Evolutionary conservation across 1,284 basidiomycete species (phyloP).

Genomic region (Austroboletus olivaceoglutinosus): DNA sequence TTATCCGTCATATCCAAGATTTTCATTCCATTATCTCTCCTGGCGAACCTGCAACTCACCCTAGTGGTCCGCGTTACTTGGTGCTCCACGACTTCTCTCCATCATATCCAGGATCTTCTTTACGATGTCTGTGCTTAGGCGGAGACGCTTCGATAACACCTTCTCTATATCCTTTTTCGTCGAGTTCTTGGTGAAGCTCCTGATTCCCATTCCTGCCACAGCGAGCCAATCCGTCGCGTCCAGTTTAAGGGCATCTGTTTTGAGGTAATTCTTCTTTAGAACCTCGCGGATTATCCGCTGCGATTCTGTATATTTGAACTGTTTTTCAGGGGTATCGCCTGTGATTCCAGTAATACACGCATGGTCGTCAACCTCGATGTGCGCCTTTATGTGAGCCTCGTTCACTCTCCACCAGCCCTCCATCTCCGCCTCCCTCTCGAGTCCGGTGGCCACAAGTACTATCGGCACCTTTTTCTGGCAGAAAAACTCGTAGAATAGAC

Average conservation of each 20-base stretch:
- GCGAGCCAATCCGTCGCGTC: neutral
- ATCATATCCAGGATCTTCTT: neutral
- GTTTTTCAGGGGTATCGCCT: neutral
- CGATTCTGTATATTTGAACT: slow-evolving; percentile 1
- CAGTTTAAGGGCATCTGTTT: neutral
- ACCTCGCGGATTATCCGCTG: slow-evolving; percentile 1
- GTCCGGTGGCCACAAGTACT: slow-evolving; percentile 1
- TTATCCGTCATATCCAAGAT: no score
- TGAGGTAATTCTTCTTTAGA: neutral
- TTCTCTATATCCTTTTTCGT: neutral
- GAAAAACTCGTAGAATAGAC: slow-evolving; percentile 1
- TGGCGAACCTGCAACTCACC: no score
- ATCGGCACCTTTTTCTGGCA: slow-evolving; percentile 1
- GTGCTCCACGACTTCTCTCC: neutral
- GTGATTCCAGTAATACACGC: slow-evolving; percentile 1
- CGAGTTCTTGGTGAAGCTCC: neutral
- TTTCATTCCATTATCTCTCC: neutral
- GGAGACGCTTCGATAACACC: neutral
- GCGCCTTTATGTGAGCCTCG: neutral
- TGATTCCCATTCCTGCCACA: neutral
- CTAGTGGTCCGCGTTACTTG: neutral
- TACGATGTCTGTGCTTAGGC: neutral
- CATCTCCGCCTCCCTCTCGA: slow-evolving; percentile 5
- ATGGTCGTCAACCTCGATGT: neutral
- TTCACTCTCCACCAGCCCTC: slow-evolving; percentile 6